Evolutionary conservation across 2,329 filamentous ascomycete genomes (phyloP).

Genomic region (Penicillium frequentans): DNA sequence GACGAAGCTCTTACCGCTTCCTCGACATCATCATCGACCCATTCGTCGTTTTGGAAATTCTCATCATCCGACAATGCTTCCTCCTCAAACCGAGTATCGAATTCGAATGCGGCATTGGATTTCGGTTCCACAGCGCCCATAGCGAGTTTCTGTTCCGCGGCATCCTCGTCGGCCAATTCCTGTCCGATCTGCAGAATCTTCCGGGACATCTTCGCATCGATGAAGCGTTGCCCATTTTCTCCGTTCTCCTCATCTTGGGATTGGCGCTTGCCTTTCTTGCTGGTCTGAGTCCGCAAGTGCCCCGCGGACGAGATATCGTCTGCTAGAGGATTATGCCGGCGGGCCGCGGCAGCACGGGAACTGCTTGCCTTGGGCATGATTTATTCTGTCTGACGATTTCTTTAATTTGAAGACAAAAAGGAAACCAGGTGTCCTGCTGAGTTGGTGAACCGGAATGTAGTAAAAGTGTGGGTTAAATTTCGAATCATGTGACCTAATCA

Average conservation of each 20-base stretch:
- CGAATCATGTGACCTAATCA: conserved; percentile 32
- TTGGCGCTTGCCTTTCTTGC: conserved; percentile 67
- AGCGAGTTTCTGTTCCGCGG: conserved; percentile 46
- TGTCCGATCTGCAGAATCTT: conserved; percentile 89
- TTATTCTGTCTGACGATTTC: conserved; percentile 8
- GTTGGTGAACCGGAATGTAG: neutral
- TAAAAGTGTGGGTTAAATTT: conserved; percentile 35
- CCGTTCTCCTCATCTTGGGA: conserved; percentile 54
- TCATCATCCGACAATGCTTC: conserved; percentile 48
- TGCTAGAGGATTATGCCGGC: conserved; percentile 86
- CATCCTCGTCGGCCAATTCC: conserved; percentile 82
- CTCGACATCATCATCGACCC: conserved; percentile 70
- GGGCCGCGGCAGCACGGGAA: conserved; percentile 55
- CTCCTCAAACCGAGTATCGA: conserved; percentile 71
- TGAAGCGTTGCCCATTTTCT: conserved; percentile 66
- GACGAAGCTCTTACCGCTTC: conserved; percentile 36
- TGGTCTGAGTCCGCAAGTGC: conserved; percentile 70
- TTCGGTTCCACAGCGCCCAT: conserved; percentile 43
- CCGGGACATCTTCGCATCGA: conserved; percentile 84
- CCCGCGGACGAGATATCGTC: conserved; percentile 77
- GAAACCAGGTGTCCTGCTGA: neutral
- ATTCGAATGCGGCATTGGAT: conserved; percentile 70
- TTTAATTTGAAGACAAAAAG: neutral
- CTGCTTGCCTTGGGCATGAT: conserved; percentile 78
- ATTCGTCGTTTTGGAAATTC: conserved; percentile 62